Base-by-base conservation (phyloP, 768 basidiomycete genomes). In the Mycena chlorophos region DNA sequence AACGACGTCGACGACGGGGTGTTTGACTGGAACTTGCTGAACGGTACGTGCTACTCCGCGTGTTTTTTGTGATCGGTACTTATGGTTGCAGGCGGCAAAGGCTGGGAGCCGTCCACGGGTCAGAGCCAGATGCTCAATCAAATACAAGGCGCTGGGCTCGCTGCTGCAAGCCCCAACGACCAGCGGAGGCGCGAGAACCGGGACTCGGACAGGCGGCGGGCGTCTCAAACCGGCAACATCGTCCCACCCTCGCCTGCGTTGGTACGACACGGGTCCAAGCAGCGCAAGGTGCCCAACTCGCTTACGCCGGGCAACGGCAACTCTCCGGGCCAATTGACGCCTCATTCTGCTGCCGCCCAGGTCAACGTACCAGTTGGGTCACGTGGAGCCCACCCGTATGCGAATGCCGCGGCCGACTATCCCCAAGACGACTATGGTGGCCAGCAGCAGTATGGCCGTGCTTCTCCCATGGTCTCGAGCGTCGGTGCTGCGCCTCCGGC, bases 11-110 rank as follows among this genome's bases (percentile, higher is more conserved):
- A 99, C 61, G 97, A 98, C 73, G 89, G 89, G 19, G 80, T 94
- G 28, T 98, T 91, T 71, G 97, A 99, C 71, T 99, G 97, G 97
- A 97, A 96, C 76, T 62, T 88, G 56, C 73, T 98, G 49, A 94
- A 98, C 66, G 86, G 89, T 89, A 61, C 54, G 78, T 56, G 31
- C 29, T 14, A 22, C 30, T 52, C 16, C n/a, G 54, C 23, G 30
- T 31, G 49, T 16, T 48, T 47, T 22, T 47, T 16, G 17, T 56
- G 43, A 26, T 20, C 19, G 27, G 46, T 27, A 49, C 42, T 25
- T 48, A 39, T 49, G 28, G 30, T 46, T 51, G 48, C 64, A 91
- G 89, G 86, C 63, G 95, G 94, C 45, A 90, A 90, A 74, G 96
- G 96, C 51, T 98, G 95, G 95, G 94, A 98, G 73, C 82, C 81